Percentiles rank a stretch among this genome's conserved stretches.
Conservation (phyloP, 129 eudicot species). For the Escallonia rubra region DNA sequence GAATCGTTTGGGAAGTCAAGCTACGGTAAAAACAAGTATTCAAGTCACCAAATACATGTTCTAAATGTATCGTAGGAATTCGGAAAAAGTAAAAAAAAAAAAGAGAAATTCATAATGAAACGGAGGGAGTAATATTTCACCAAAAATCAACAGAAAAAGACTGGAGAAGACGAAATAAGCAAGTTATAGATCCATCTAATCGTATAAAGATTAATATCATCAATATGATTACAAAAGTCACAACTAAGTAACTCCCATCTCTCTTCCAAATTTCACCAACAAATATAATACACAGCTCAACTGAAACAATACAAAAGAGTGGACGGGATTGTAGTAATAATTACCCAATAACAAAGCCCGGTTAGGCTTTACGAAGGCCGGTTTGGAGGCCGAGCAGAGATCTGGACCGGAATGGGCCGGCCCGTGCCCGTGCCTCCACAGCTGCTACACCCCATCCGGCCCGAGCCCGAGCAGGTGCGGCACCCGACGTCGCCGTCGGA, state of each 20-base stretch:
- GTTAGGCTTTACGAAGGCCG: slow-evolving; percentile 31
- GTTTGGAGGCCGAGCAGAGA: slow-evolving; percentile 55
- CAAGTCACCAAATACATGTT: no score
- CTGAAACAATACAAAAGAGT: neutral
- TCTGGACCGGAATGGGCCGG: slow-evolving; percentile 71
- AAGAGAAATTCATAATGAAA: no score
- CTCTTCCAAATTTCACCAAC: neutral
- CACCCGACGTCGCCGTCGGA: slow-evolving; percentile 90
- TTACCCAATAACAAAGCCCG: slow-evolving; percentile 2
- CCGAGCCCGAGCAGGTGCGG: slow-evolving; percentile 81
- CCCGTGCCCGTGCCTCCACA: slow-evolving; percentile 96
- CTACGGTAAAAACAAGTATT: no score
- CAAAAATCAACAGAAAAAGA: no score
- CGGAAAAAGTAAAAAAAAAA: no score
- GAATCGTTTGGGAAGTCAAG: no score
- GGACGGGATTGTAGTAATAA: neutral
- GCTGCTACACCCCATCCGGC: slow-evolving; percentile 82
- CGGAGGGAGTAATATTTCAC: no score
- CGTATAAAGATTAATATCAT: neutral
- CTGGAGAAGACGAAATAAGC: neutral
- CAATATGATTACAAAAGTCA: neutral
- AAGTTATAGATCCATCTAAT: slow-evolving; percentile 3
- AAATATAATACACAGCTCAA: neutral
- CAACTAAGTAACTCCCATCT: neutral
- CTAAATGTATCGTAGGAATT: no score